Conservation (phyloP, 129 eudicot species). For the Arctium minus region DNA sequence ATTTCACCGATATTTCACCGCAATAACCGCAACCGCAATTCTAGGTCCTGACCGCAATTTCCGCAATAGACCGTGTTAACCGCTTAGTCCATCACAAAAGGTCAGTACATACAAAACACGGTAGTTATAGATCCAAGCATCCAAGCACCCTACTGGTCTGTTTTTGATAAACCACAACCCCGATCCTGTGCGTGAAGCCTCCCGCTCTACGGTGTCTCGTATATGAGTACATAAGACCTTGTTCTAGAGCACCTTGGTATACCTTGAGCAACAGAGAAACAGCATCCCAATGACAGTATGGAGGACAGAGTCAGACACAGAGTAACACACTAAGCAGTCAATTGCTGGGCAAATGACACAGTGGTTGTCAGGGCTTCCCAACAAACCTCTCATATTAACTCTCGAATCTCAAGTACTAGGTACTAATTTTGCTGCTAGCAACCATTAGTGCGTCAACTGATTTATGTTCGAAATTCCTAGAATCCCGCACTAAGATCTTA, state of each 20-base stretch:
- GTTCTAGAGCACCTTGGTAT: no score
- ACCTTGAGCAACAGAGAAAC: no score
- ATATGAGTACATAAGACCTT: no score
- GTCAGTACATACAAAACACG: not conserved
- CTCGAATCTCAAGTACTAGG: no score
- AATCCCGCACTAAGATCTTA: not conserved
- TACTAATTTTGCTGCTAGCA: no score
- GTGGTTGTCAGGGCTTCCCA: not conserved
- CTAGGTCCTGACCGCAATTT: no score
- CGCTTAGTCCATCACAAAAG: not conserved
- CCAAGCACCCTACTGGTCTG: not conserved
- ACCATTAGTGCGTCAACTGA: not conserved
- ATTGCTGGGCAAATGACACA: not conserved
- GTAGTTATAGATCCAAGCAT: not conserved
- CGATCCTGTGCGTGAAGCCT: not conserved
- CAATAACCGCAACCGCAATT: no score
- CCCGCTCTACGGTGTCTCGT: not conserved
- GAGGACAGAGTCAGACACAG: not conserved
- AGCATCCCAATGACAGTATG: no score
- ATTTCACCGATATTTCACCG: no score
- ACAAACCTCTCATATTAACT: not conserved
- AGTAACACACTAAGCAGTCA: not conserved
- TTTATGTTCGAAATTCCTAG: not conserved
- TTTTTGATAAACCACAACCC: not conserved
- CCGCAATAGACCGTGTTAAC: no score